Evolutionary conservation across 2,329 filamentous ascomycete species (phyloP).

Genomic region (Ramichloridium luteum): DNA sequence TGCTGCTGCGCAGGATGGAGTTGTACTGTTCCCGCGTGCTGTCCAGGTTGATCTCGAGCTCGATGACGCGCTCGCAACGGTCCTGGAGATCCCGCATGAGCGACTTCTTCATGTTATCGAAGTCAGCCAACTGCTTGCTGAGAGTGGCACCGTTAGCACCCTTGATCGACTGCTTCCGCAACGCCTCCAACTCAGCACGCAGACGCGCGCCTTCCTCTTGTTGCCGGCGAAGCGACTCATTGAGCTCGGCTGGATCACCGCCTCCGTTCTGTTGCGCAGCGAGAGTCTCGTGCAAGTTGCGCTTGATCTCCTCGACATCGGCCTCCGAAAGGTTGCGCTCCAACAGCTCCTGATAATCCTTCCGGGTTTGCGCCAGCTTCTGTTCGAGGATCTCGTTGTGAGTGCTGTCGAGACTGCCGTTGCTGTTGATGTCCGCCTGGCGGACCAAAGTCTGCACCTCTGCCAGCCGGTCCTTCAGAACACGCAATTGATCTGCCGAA

Average conservation of each 20-base stretch:
- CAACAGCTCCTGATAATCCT: constrained; percentile 73
- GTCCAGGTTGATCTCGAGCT: constrained; percentile 93
- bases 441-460: constrained; percentile 87
- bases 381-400: constrained; percentile 56
- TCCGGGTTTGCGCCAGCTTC: constrained; percentile 60
- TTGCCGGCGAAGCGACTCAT: constrained; percentile 64
- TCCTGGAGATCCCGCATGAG: constrained; percentile 98
- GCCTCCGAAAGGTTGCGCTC: constrained; percentile 64
- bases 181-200: constrained; percentile 66
- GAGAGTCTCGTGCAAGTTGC: constrained; percentile 64
- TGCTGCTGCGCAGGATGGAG: constrained; percentile 89
- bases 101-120: constrained; percentile 99
- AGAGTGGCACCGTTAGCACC: constrained; percentile 56
- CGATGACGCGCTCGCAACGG: constrained; percentile 89
- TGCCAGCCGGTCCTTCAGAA: constrained; percentile 64
- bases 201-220: constrained; percentile 71
- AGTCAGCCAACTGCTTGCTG: constrained; percentile 95
- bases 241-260: constrained; percentile 46
- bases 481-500: constrained; percentile 66
- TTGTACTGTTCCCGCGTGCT: constrained; percentile 99
- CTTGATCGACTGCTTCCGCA: constrained; percentile 58
- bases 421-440: constrained; percentile 78
- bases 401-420: constrained; percentile 49
- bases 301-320: constrained; percentile 76
- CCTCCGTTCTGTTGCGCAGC: constrained; percentile 42